phyloP scores from a whole-genome alignment of 768 basidiomycete genomes.

The Lactarius tabidus region DNA sequence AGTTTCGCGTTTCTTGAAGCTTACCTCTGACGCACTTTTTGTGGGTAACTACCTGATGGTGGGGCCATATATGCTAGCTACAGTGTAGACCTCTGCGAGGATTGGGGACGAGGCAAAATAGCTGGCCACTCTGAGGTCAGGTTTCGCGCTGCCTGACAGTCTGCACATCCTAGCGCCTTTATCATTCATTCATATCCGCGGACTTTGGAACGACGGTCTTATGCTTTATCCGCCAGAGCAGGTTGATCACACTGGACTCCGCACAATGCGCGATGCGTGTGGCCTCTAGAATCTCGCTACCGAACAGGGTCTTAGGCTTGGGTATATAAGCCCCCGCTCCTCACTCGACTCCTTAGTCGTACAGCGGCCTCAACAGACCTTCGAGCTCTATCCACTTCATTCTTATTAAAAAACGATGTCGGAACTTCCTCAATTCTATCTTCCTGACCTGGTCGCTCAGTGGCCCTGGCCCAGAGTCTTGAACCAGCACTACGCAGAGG shows the following conservation, averaged over 20 bases:
- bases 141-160: not conserved
- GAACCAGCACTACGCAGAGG: conserved; percentile 36
- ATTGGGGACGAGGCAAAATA: not conserved
- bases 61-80: not conserved
- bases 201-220: not conserved
- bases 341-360: not conserved
- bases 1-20: not conserved
- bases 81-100: not conserved
- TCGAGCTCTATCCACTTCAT: not conserved
- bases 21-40: not conserved
- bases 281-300: not conserved
- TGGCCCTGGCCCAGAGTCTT: conserved; percentile 45
- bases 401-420: not conserved
- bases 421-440: conserved; percentile 1
- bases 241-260: not conserved
- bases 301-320: not conserved
- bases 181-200: not conserved
- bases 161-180: not conserved
- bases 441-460: conserved; percentile 37
- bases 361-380: not conserved
- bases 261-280: not conserved
- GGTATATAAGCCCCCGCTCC: not conserved
- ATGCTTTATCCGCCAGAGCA: not conserved
- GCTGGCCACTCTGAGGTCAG: not conserved
- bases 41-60: not conserved